Evolutionary conservation across 495 filamentous ascomycete genomes (phyloP).

Genomic region (Ramalina intermedia): DNA sequence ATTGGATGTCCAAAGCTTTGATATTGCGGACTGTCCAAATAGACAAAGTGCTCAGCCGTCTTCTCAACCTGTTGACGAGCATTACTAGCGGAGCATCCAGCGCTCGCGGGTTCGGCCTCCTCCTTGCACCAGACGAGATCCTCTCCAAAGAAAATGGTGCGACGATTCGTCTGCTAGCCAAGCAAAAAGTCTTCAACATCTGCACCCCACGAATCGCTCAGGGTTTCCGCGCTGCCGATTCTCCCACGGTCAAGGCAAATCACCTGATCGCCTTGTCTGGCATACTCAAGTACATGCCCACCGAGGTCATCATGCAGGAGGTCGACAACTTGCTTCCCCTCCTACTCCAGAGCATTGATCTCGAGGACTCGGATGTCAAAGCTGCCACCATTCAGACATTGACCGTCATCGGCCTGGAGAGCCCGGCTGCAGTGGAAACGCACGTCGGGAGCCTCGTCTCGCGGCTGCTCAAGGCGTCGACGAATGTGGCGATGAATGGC

Average conservation of each 20-base stretch:
- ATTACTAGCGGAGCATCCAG: constrained; percentile 28
- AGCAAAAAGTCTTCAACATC: constrained; percentile 50
- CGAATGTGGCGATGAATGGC: constrained; percentile 4
- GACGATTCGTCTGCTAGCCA: constrained; percentile 45
- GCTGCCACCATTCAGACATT: constrained; percentile 48
- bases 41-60: constrained; percentile 31
- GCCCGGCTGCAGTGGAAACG: constrained; percentile 38
- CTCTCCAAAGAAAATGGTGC: constrained; percentile 50
- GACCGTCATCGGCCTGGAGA: constrained; percentile 42
- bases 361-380: constrained; percentile 41
- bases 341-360: constrained; percentile 57
- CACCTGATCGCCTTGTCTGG: constrained; percentile 54
- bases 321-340: constrained; percentile 46
- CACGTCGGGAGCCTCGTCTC: constrained; percentile 46
- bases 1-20: constrained; percentile 42
- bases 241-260: constrained; percentile 34
- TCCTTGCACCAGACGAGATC: constrained; percentile 51
- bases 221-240: constrained; percentile 35
- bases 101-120: constrained; percentile 43
- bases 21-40: constrained; percentile 35
- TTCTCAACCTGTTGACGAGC: constrained; percentile 43
- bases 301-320: constrained; percentile 43
- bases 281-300: constrained; percentile 46
- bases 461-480: constrained; percentile 38
- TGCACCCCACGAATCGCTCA: constrained; percentile 43